Conservation (phyloP, 345 rosid genomes). For the Euphorbia lathyris region DNA sequence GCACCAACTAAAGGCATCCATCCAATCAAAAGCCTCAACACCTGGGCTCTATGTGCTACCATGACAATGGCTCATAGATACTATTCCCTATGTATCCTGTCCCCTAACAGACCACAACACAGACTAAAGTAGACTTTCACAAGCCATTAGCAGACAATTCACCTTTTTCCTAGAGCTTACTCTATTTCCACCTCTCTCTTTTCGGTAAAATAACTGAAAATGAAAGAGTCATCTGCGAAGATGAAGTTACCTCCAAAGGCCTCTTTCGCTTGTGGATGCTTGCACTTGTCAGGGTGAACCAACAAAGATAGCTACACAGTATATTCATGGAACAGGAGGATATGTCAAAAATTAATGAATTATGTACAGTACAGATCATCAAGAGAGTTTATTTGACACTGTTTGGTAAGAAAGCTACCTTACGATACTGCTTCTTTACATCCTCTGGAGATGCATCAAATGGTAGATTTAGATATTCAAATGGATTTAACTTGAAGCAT, state of each 20-base stretch:
- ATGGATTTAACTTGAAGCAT: conserved; percentile 96
- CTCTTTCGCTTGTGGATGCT: conserved; percentile 97
- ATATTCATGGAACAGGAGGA: conserved; percentile 7
- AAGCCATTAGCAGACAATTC: background rate
- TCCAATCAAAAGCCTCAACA: background rate
- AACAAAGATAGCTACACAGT: conserved; percentile 64
- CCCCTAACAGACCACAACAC: background rate
- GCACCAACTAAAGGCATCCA: background rate
- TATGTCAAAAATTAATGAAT: background rate
- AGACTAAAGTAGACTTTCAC: background rate
- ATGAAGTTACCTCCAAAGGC: conserved; percentile 74
- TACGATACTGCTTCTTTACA: conserved; percentile 84
- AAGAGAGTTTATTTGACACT: background rate
- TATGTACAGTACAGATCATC: background rate
- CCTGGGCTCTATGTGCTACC: background rate
- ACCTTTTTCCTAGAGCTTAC: too few relatives aligned
- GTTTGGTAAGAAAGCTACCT: conserved; percentile 42
- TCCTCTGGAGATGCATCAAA: conserved; percentile 72
- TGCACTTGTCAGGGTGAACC: conserved; percentile 99
- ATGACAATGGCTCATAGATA: background rate
- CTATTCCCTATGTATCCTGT: background rate
- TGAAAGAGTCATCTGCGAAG: background rate
- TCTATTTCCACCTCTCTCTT: background rate
- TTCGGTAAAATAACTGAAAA: background rate
- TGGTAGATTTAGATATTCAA: conserved; percentile 74